Evolutionary conservation across 1,139 yeast species (phyloP), one percentile per base, ranked within the genome.

Genomic region (Blastobotrys raffinosifermentans): DNA sequence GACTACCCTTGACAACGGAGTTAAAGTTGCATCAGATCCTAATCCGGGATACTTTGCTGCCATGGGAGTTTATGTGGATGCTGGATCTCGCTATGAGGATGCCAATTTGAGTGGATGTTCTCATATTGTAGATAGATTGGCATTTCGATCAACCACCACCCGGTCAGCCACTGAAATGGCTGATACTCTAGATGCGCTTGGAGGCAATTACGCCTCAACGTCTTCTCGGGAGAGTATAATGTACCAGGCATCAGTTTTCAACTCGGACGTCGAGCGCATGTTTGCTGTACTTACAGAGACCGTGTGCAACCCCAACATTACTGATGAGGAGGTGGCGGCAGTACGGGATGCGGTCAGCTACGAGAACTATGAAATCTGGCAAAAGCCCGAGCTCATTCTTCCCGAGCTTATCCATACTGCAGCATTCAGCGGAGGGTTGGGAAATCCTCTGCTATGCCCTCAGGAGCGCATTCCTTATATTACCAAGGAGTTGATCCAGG

Each of bases 201-300:
- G 98, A 30, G 98, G 98, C 9, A 91, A 89, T 60, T 87, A 83
- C 61, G 89, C 86, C 77, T 84, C 96, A 55, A 81, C 95, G 1
- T 85, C 96, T 1, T 85, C 94, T 19, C 72, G 98, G 55, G 98
- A 91, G 58, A 75, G 93, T 4, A 73, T 91, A 67, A 77, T 91
- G 66, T 91, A 91, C 60, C 97, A 91, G 60, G 94, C 96, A 2
- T 80, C 95, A 1, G 95, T 87, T 1, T 91, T 91, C 68, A 87
- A 89, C 57, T 63, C 73, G 38, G 96, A 89, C 55, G 79, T 82
- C n/a, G 93, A 78, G 31, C 67, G 70, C 47, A 87, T 93, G 95
- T 76, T 85, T 49, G 74, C 73, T 31, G 67, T 86, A 37, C 68
- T 91, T 50, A 67, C 86, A n/a, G 93, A 87, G 50, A 85, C 96